phyloP scores from a whole-genome alignment of 352 stramenopile species.

The Pythium phragmitis region DNA sequence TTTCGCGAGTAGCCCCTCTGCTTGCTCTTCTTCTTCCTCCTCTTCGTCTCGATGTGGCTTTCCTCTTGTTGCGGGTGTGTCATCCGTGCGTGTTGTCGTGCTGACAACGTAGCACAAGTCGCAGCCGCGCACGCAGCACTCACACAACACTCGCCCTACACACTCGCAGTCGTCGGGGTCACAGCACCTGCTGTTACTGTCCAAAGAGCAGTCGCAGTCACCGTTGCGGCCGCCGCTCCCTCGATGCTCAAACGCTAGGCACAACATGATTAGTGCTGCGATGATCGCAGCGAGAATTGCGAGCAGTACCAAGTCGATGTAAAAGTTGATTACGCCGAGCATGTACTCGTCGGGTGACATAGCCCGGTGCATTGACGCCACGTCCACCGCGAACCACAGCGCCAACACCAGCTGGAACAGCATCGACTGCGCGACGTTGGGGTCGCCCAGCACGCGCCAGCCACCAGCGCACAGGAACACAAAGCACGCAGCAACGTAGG shows the following conservation, averaged over 20 bases:
- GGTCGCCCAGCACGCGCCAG: neutral
- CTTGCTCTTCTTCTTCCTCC: neutral
- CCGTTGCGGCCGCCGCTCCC: neutral
- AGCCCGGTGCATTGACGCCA: slow-evolving; percentile 27
- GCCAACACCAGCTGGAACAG: slow-evolving; percentile 18
- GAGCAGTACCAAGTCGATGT: slow-evolving; percentile 28
- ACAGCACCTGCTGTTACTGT: too few species aligned
- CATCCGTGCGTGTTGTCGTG: too few species aligned
- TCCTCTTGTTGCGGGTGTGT: neutral
- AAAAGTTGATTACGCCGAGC: slow-evolving; percentile 49
- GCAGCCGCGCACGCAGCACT: too few species aligned
- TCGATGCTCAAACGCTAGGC: neutral
- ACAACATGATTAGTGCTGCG: neutral
- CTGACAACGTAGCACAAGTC: too few species aligned
- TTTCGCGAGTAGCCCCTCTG: neutral
- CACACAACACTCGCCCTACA: too few species aligned
- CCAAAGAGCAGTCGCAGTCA: neutral
- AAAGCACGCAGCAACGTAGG: neutral
- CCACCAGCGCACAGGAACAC: neutral
- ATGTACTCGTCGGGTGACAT: slow-evolving; percentile 35
- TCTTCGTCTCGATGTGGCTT: neutral
- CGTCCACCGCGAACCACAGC: slow-evolving; percentile 26
- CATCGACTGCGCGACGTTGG: neutral
- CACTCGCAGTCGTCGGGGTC: too few species aligned
- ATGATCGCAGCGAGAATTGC: slow-evolving; percentile 5